These are phyloP conservation scores for Pythium rishiriense DNA, from an alignment of 352 stramenopile species.

Conservation along the genomic window DNA sequence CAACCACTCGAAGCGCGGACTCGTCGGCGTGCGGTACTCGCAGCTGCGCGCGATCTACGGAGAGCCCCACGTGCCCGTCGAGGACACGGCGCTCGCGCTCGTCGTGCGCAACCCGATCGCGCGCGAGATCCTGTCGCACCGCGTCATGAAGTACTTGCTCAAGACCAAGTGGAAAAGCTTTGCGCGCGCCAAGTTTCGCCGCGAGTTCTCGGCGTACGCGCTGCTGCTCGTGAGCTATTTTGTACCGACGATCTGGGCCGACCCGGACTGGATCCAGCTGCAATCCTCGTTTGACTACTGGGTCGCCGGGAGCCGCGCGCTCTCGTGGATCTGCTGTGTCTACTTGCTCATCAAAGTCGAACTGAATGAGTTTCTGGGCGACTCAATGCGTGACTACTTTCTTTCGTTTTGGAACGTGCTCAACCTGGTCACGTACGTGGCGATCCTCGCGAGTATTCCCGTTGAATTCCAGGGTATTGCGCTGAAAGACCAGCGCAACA, in stretches of 20 bases:
- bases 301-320: conserved; percentile 36
- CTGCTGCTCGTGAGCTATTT: conserved; percentile 53
- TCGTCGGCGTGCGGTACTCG: conserved; percentile 55
- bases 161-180: conserved; percentile 67
- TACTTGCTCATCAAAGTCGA: conserved; percentile 59
- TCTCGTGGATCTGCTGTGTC: conserved; percentile 55
- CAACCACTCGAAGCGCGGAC: conserved; percentile 48
- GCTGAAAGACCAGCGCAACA: conserved; percentile 40
- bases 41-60: conserved; percentile 46
- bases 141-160: conserved; percentile 52
- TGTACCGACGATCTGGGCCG: conserved; percentile 56
- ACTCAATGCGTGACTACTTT: conserved; percentile 49
- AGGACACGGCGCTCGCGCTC: conserved; percentile 51
- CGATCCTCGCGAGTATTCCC: conserved; percentile 48
- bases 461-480: conserved; percentile 41
- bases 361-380: conserved; percentile 43
- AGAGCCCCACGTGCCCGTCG: conserved; percentile 45
- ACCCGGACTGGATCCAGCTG: conserved; percentile 50
- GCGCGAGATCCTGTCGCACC: conserved; percentile 53
- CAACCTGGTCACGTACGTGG: conserved; percentile 48
- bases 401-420: conserved; percentile 63
- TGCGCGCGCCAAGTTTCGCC: conserved; percentile 45
- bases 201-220: conserved; percentile 52
- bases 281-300: conserved; percentile 40
- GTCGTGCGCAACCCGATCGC: conserved; percentile 39